Base-by-base conservation (phyloP, 1,284 basidiomycete species). In the Puccinia triticina region DNA sequence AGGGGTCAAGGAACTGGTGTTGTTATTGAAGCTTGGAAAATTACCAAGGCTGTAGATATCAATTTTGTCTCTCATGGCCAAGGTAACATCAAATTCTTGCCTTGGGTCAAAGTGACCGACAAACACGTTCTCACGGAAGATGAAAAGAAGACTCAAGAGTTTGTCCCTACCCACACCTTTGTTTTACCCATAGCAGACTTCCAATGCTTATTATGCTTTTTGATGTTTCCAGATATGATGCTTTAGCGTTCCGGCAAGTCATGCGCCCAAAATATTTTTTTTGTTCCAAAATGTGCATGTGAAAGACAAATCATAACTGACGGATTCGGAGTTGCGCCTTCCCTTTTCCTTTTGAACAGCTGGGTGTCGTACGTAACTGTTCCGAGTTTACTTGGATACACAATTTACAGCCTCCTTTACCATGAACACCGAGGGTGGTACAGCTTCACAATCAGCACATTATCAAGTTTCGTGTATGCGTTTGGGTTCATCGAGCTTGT, bases 81-180 rank as follows among this genome's bases (percentile, higher is more conserved):
- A 80, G 83, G 57, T 29, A 77, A 77, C 59, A 48, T 77, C 34
- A 46, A 59, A 66, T 50, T 59, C 77, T 73, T 53, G 37, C 82
- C 78, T 67, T 83, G 57, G 84, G 82, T 84, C 80, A 84, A 83
- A 50, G 43, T 76, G 14, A 40, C 77, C 93, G 94, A 96, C 88
- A 98, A 98, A 88, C 95, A 98, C 86, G 92, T 94, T 83, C 89
- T 98, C 18, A 93, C 90, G 83, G 95, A 96, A 86, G 95, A 98
- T 85, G 96, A 98, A 88, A 94, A 93, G 89, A 95, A 93, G 88
- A 98, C 96, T n/a, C 95, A 98, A 87, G 95, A 98, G 91, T 96
- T 89, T 87, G 92, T 87, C 29, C 53, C 40, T 57, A 4, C 50
- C 53, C 21, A 18, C 21, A 23, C 40, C 53, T 75, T 73, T 40